These are phyloP conservation scores for Heimioporus retisporus DNA, from an alignment of 1,284 basidiomycete genomes.

Conservation along the genomic window DNA sequence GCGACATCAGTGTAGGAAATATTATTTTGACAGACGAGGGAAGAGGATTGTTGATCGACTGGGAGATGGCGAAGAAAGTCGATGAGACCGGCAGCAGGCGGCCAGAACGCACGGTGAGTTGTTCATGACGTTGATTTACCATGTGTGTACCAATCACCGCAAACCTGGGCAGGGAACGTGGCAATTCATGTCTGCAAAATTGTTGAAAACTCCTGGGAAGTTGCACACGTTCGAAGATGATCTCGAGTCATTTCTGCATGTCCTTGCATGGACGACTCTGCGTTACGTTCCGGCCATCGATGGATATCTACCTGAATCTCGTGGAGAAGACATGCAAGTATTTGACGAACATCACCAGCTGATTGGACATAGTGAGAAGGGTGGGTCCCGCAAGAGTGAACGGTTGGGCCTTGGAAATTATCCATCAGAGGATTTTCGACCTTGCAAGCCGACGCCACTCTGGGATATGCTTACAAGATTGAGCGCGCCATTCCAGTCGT, in stretches of 20 bases:
- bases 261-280: slow-evolving; percentile 3
- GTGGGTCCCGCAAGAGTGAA: background rate
- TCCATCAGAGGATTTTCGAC: background rate
- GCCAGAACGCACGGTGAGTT: slow-evolving; percentile 7
- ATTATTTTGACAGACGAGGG: too few species aligned
- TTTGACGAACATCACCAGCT: background rate
- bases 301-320: background rate
- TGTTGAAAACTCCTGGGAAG: background rate
- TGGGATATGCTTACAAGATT: background rate
- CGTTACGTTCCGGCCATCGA: background rate
- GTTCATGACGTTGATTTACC: background rate
- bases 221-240: background rate
- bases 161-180: background rate
- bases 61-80: slow-evolving; percentile 1
- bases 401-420: too few species aligned
- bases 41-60: slow-evolving; percentile 11
- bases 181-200: background rate
- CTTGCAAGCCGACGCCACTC: background rate
- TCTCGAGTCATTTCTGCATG: slow-evolving; percentile 8
- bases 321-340: background rate
- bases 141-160: too few species aligned
- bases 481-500: background rate
- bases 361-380: too few species aligned
- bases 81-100: background rate
- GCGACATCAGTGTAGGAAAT: background rate